Conservation (phyloP, 306 rosid species). For the Prunus kanzakura region DNA sequence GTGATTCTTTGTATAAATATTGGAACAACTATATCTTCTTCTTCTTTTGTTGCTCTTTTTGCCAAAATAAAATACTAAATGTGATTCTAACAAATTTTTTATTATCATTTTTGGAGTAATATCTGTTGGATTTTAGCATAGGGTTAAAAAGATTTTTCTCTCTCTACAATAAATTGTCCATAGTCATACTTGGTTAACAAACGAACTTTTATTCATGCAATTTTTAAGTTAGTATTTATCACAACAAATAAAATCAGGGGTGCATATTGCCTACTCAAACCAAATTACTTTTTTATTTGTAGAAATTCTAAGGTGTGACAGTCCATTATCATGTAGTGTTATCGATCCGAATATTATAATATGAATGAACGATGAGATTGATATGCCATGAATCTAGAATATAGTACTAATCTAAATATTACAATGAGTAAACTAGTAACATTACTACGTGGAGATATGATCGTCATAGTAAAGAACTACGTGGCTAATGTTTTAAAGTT, state of each 20-base stretch:
- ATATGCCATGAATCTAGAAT: too few species aligned
- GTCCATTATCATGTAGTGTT: too few species aligned
- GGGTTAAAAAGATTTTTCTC: background rate
- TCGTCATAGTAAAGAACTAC: too few species aligned
- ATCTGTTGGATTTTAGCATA: background rate
- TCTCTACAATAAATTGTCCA: background rate
- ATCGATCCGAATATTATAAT: accelerated
- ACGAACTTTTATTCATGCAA: background rate
- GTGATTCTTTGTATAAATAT: background rate
- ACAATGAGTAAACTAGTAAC: too few species aligned
- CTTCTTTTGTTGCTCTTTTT: background rate
- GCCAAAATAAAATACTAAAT: background rate
- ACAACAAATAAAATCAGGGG: too few species aligned
- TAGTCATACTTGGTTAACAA: background rate
- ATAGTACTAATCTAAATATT: too few species aligned
- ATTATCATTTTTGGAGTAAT: background rate
- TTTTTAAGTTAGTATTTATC: background rate
- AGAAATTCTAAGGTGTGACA: too few species aligned
- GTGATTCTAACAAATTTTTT: background rate
- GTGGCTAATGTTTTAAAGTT: too few species aligned
- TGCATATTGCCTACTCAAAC: too few species aligned
- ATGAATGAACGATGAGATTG: too few species aligned
- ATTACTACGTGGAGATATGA: too few species aligned
- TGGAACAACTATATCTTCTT: background rate
- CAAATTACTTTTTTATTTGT: too few species aligned